Percentiles rank a stretch among this genome's conserved stretches.
Conservation (phyloP, 331 rosid genomes). For the Pyracantha coccinea region DNA sequence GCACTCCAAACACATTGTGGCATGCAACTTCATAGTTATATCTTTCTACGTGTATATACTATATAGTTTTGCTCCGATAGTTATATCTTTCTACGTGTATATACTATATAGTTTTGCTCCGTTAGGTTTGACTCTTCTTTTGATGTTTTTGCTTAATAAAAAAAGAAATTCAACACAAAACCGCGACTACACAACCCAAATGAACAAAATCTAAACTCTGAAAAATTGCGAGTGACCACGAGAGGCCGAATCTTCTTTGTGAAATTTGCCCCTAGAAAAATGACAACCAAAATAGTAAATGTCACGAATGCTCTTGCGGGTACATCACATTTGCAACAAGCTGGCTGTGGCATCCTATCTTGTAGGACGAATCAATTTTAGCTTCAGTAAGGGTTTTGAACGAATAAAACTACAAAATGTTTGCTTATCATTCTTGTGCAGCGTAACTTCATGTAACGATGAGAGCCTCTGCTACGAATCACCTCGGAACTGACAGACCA, state of each 20-base stretch:
- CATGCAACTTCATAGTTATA: too few species aligned
- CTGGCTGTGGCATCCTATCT: neutral
- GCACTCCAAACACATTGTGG: too few species aligned
- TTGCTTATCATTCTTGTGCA: neutral
- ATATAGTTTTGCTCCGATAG: too few species aligned
- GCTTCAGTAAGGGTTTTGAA: neutral
- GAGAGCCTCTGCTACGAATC: conserved; percentile 27
- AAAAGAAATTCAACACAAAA: neutral
- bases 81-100: too few species aligned
- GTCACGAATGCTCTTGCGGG: too few species aligned
- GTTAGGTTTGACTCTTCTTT: too few species aligned
- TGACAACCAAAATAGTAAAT: neutral
- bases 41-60: too few species aligned
- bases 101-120: too few species aligned
- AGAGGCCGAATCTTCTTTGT: neutral
- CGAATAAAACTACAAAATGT: conserved; percentile 7
- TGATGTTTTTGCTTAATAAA: too few species aligned
- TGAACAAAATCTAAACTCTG: too few species aligned
- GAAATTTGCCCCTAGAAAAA: neutral
- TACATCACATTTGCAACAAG: neutral
- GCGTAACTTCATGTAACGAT: conserved; percentile 17
- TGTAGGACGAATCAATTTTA: conserved; percentile 2
- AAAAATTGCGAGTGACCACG: neutral
- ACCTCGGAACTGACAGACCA: conserved; percentile 85
- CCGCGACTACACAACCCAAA: too few species aligned